phyloP scores from a whole-genome alignment of 345 rosid genomes.

The Salix viminalis region DNA sequence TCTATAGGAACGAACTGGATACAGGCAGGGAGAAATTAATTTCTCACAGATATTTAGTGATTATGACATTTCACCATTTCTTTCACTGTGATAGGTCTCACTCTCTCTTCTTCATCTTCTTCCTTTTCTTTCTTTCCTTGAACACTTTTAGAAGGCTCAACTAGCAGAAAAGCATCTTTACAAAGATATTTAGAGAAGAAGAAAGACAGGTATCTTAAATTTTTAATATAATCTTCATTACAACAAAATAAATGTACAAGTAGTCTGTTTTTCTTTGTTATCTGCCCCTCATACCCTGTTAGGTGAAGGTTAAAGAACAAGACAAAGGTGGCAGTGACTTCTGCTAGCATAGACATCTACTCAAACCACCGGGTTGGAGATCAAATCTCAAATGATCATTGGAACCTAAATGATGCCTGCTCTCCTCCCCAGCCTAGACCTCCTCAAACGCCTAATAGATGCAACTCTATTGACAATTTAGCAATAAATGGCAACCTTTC shows the following conservation, averaged over 20 bases:
- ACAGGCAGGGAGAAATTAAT: not conserved
- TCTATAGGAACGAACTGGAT: not conserved
- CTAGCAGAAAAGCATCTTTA: conserved; percentile 31
- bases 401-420: conserved; percentile 17
- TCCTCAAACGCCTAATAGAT: conserved; percentile 11
- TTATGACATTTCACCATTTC: not conserved
- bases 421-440: conserved; percentile 18
- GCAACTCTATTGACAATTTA: conserved; percentile 11
- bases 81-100: not conserved
- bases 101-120: conserved; percentile 3
- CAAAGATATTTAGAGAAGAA: conserved; percentile 31
- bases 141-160: conserved; percentile 21
- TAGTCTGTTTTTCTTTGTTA: conserved; percentile 19
- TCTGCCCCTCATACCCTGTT: conserved; percentile 37
- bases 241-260: conserved; percentile 2
- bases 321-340: conserved; percentile 32
- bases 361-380: conserved; percentile 25
- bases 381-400: conserved; percentile 25
- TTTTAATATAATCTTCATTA: conserved; percentile 6
- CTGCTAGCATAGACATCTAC: conserved; percentile 26
- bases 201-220: conserved; percentile 33
- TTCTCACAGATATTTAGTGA: not conserved
- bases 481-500: not conserved
- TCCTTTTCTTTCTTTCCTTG: not conserved
- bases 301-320: conserved; percentile 52